Conservation (phyloP, 768 basidiomycete genomes). For the Boletus subparvulus region DNA sequence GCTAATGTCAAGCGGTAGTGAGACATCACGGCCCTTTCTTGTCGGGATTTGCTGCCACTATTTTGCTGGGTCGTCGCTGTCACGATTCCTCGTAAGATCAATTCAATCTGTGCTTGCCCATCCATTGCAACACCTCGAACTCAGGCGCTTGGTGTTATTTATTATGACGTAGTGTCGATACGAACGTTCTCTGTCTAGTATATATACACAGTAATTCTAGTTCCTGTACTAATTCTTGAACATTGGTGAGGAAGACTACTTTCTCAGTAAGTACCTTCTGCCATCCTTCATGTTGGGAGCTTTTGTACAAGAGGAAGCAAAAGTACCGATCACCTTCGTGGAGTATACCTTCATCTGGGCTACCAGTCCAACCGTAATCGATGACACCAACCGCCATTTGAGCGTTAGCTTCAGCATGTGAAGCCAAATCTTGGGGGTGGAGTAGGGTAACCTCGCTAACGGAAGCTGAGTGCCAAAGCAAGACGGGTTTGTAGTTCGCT, state of each 20-base stretch:
- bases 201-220: conserved; percentile 5
- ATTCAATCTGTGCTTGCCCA: too few relatives aligned
- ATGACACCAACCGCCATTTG: conserved; percentile 21
- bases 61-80: neutral
- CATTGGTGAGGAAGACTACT: conserved; percentile 18
- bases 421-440: neutral
- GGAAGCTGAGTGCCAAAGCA: neutral
- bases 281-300: conserved; percentile 1
- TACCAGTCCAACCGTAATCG: conserved; percentile 20
- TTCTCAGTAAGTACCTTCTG: conserved; percentile 13
- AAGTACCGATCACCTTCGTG: conserved; percentile 10
- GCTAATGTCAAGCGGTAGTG: neutral
- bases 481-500: neutral
- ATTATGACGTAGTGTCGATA: too few relatives aligned
- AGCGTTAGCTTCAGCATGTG: too few relatives aligned
- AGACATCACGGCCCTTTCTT: neutral
- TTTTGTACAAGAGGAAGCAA: conserved; percentile 17
- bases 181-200: neutral
- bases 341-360: conserved; percentile 10
- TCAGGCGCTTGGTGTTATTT: too few relatives aligned
- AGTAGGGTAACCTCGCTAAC: conserved; percentile 6
- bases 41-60: neutral
- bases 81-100: neutral
- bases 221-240: conserved; percentile 1
- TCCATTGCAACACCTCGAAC: too few relatives aligned